A percentile compares a stretch with the other conserved stretches of the same genome.
Conservation (phyloP, 768 basidiomycete genomes). For the Pleurotus sapidus region DNA sequence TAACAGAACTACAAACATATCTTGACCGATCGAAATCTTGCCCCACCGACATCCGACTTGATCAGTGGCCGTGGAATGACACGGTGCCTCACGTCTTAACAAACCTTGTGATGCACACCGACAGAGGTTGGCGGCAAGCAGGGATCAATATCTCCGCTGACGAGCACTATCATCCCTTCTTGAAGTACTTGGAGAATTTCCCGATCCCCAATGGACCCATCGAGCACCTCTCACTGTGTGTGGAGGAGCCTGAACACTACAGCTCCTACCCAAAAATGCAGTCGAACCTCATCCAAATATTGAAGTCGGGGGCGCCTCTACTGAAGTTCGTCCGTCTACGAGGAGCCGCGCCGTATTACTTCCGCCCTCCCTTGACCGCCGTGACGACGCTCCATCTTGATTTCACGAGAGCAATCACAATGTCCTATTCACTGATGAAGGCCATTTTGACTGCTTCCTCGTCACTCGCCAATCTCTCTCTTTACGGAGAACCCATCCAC, state of each 20-base stretch:
- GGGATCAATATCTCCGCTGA: slow-evolving; percentile 26
- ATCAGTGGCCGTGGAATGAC: slow-evolving; percentile 13
- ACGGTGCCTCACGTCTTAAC: slow-evolving; percentile 10
- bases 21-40: slow-evolving; percentile 29
- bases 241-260: slow-evolving; percentile 24
- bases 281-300: slow-evolving; percentile 17
- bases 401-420: slow-evolving; percentile 30
- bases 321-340: slow-evolving; percentile 41
- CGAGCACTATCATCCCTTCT: slow-evolving; percentile 22
- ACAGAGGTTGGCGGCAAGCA: slow-evolving; percentile 35
- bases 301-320: slow-evolving; percentile 25
- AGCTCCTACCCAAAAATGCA: slow-evolving; percentile 7
- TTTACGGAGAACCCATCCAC: slow-evolving; percentile 39
- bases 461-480: slow-evolving; percentile 36
- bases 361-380: slow-evolving; percentile 30
- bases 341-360: slow-evolving; percentile 38
- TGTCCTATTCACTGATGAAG: slow-evolving; percentile 32
- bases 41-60: slow-evolving; percentile 29
- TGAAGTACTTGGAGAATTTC: slow-evolving; percentile 21
- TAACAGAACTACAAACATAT: slow-evolving; percentile 25
- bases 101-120: slow-evolving; percentile 25
- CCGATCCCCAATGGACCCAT: slow-evolving; percentile 24
- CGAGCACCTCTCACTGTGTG: slow-evolving; percentile 32
- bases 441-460: slow-evolving; percentile 28
- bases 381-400: slow-evolving; percentile 44